A percentile compares a stretch with the other conserved stretches of the same genome.
Conservation (phyloP, 345 rosid species). For the Dipteronia sinensis region DNA sequence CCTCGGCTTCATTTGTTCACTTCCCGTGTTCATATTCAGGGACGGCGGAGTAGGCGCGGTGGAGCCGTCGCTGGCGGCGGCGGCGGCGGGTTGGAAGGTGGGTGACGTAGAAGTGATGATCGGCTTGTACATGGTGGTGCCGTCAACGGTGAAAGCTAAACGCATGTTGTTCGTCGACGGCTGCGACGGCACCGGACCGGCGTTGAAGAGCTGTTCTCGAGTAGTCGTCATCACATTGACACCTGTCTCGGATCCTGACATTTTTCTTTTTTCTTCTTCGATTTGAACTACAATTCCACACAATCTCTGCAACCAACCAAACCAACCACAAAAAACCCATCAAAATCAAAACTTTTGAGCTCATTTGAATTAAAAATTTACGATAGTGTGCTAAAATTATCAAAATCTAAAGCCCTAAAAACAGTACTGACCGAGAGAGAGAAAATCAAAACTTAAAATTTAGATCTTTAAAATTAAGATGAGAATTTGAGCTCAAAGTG, state of each 20-base stretch:
- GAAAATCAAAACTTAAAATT: neutral
- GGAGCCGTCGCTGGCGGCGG: slow-evolving; percentile 13
- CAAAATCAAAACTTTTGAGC: neutral
- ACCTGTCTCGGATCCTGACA: slow-evolving; percentile 66
- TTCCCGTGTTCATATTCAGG: slow-evolving; percentile 38
- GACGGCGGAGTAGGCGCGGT: slow-evolving; percentile 16
- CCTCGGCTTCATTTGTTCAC: slow-evolving; percentile 42
- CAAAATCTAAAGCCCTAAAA: slow-evolving; percentile 1
- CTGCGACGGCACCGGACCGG: slow-evolving; percentile 31
- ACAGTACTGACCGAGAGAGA: neutral
- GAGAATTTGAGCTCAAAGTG: neutral
- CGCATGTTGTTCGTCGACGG: slow-evolving; percentile 49
- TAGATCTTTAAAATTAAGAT: slow-evolving; percentile 6
- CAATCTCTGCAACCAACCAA: slow-evolving; percentile 10
- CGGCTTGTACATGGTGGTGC: slow-evolving; percentile 51
- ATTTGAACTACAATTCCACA: slow-evolving; percentile 24
- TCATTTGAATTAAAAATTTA: neutral
- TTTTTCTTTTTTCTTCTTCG: slow-evolving; percentile 15
- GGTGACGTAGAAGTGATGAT: slow-evolving; percentile 30
- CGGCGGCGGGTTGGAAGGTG: slow-evolving; percentile 30
- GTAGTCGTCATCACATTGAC: slow-evolving; percentile 40
- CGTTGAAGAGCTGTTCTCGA: slow-evolving; percentile 37
- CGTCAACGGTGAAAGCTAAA: slow-evolving; percentile 48
- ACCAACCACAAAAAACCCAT: neutral
- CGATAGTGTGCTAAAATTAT: neutral